These are phyloP conservation scores for Aspergillus avenaceus DNA, from an alignment of 495 filamentous ascomycete species.

Conservation along the genomic window DNA sequence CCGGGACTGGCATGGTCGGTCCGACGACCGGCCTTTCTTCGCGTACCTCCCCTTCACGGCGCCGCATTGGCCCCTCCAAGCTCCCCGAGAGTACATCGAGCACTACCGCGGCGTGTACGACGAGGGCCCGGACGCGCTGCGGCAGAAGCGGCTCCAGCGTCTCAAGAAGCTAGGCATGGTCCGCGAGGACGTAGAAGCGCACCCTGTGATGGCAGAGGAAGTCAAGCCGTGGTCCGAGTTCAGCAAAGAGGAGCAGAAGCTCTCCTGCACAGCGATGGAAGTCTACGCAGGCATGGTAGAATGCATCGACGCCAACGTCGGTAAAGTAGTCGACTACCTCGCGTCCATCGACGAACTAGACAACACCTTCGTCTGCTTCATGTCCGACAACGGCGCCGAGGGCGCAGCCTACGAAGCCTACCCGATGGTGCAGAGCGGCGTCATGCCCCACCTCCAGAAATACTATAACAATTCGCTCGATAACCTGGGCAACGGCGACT, in stretches of 20 bases:
- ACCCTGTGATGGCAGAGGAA: slow-evolving; percentile 51
- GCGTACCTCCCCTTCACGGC: slow-evolving; percentile 57
- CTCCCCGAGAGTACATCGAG: slow-evolving; percentile 45
- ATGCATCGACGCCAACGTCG: slow-evolving; percentile 57
- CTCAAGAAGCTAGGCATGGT: slow-evolving; percentile 51
- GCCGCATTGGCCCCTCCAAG: slow-evolving; percentile 60
- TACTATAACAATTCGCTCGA: slow-evolving; percentile 60
- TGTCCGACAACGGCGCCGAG: slow-evolving; percentile 64
- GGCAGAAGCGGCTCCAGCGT: slow-evolving; percentile 44
- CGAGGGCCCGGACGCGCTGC: slow-evolving; percentile 51
- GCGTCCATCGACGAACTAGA: slow-evolving; percentile 54
- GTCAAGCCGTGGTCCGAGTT: slow-evolving; percentile 51
- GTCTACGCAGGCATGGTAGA: slow-evolving; percentile 63
- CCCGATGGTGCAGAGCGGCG: slow-evolving; percentile 49
- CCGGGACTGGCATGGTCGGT: slow-evolving; percentile 44
- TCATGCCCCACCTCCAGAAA: slow-evolving; percentile 51
- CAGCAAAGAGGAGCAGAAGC: slow-evolving; percentile 44
- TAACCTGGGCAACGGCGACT: slow-evolving; percentile 57
- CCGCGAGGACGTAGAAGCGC: slow-evolving; percentile 45
- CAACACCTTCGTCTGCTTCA: slow-evolving; percentile 61
- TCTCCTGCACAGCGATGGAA: slow-evolving; percentile 56
- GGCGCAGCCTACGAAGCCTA: slow-evolving; percentile 58
- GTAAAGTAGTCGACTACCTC: slow-evolving; percentile 53
- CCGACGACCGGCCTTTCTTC: slow-evolving; percentile 54
- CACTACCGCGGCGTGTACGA: slow-evolving; percentile 56